Conservation (phyloP, 495 filamentous ascomycete species). For the Lasiosphaeria hispida region DNA sequence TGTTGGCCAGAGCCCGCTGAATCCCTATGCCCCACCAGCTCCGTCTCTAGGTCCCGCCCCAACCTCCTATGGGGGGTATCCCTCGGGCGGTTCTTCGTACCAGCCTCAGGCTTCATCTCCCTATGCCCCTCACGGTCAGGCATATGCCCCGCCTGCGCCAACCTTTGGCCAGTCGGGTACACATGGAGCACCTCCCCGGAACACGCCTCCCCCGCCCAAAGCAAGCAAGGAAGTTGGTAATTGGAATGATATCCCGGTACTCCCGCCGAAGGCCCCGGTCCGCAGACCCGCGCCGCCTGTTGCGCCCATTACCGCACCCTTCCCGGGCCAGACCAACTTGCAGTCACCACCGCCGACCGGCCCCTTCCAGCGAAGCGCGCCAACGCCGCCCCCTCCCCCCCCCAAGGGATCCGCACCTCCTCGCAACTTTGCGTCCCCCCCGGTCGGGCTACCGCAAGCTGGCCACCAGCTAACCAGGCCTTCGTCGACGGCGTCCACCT, state of each 20-base stretch:
- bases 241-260: slow-evolving; percentile 95
- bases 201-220: slow-evolving; percentile 67
- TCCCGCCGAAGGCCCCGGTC: slow-evolving; percentile 64
- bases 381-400: slow-evolving; percentile 54
- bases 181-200: slow-evolving; percentile 25
- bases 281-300: slow-evolving; percentile 69
- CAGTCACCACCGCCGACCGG: slow-evolving; percentile 49
- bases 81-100: slow-evolving; percentile 33
- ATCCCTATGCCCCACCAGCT: slow-evolving; percentile 35
- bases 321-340: slow-evolving; percentile 56
- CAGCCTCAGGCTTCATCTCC: slow-evolving; percentile 30
- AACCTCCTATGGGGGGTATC: slow-evolving; percentile 55
- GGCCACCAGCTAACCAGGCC: slow-evolving; percentile 52
- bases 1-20: slow-evolving; percentile 31
- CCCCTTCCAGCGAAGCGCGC: slow-evolving; percentile 28
- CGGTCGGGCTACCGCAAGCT: slow-evolving; percentile 48
- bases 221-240: slow-evolving; percentile 65
- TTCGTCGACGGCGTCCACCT: slow-evolving; percentile 63
- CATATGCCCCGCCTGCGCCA: slow-evolving; percentile 31
- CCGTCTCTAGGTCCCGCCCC: slow-evolving; percentile 39
- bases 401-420: slow-evolving; percentile 55
- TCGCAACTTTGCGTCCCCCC: slow-evolving; percentile 51
- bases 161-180: slow-evolving; percentile 18
- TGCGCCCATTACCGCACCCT: slow-evolving; percentile 61
- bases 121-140: slow-evolving; percentile 13